Percentiles rank a stretch among this genome's conserved stretches.
Conservation (phyloP, 306 rosid genomes). For the Sphenostylis stenocarpa region DNA sequence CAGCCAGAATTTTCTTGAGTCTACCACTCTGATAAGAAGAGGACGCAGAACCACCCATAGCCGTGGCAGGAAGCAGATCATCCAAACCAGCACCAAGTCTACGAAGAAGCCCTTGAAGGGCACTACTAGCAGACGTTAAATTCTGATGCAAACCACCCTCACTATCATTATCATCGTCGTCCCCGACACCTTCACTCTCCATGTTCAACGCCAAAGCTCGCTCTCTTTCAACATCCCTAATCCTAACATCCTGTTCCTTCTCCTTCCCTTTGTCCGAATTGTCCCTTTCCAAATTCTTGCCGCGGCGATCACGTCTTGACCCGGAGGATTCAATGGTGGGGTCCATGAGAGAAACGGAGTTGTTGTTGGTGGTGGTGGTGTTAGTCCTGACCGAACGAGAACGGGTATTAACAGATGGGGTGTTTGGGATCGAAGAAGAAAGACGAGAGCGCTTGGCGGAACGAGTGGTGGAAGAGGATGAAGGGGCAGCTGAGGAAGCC, state of each 20-base stretch:
- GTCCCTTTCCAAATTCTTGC: constrained; percentile 62
- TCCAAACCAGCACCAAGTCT: constrained; percentile 93
- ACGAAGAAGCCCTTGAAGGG: constrained; percentile 83
- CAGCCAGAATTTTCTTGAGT: constrained; percentile 75
- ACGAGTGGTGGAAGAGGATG: constrained; percentile 72
- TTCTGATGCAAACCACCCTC: constrained; percentile 79
- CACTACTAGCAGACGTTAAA: constrained; percentile 86
- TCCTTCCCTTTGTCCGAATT: constrained; percentile 80
- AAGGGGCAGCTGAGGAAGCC: constrained; percentile 99
- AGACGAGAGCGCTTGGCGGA: constrained; percentile 72
- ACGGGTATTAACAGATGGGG: constrained; percentile 49
- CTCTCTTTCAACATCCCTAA: constrained; percentile 70
- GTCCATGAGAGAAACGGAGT: constrained; percentile 63
- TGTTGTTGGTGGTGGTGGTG: constrained; percentile 23
- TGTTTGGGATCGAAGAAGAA: constrained; percentile 17
- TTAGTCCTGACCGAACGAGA: constrained; percentile 58
- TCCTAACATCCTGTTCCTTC: constrained; percentile 66
- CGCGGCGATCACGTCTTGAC: constrained; percentile 76
- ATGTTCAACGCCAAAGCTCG: constrained; percentile 53
- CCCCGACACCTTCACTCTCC: constrained; percentile 52
- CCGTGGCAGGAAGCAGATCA: constrained; percentile 75
- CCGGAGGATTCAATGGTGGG: constrained; percentile 75
- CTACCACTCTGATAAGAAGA: constrained; percentile 82
- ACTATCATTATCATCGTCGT: constrained; percentile 73
- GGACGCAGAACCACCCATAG: constrained; percentile 57